Base-by-base conservation (phyloP, 1,139 yeast species). In the Oligophagozyma castellii region DNA sequence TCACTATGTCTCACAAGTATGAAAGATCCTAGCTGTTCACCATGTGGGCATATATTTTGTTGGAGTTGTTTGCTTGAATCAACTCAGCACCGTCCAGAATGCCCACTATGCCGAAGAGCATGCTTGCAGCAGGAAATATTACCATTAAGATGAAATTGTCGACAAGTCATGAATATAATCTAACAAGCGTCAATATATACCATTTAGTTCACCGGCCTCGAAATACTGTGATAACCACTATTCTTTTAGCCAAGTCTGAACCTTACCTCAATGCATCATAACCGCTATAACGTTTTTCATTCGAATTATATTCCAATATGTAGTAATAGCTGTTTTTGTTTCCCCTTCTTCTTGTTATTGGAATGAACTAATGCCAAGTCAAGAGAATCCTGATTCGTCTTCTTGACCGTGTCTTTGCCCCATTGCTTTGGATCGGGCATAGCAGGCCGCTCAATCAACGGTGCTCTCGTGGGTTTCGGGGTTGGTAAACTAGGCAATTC, bases 11-110 rank as follows among this genome's bases (percentile, higher is more conserved):
- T 86, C 20, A 74, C 80, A 5, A 62, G 67, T 12, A 80, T 89
- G 93, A 63, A 60, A 2, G 70, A 79, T 37, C 96, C 98, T 2
- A 63, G 93, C 1, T 72, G 84, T 34, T 84, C 93, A 0, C 69
- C 75, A 6, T 89, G 98, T 55, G 98, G 98, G 0, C 98, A 89
- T 51, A 37, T 81, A 12, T 86, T 80, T 51, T 89, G 98, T 55
- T 89, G 96, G 96, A 65, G 63, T 5, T 89, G 98, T 50, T 73
- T 83, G 5, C 66, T 73, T 5, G 93, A 80, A 42, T 89, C 96
- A 96, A 70, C 84, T 32, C 61, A 83, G 37, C 94, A 84, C 36
- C 70, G 71, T 42, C 76, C 86, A 0, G 95, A 84, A 46, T 89
- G 98, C 50, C 96, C 98, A 0, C 59, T 89, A 21, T 89, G 98